These are phyloP conservation scores for Trichophyton equinum DNA, from an alignment of 2,329 filamentous ascomycete species.

Conservation along the genomic window DNA sequence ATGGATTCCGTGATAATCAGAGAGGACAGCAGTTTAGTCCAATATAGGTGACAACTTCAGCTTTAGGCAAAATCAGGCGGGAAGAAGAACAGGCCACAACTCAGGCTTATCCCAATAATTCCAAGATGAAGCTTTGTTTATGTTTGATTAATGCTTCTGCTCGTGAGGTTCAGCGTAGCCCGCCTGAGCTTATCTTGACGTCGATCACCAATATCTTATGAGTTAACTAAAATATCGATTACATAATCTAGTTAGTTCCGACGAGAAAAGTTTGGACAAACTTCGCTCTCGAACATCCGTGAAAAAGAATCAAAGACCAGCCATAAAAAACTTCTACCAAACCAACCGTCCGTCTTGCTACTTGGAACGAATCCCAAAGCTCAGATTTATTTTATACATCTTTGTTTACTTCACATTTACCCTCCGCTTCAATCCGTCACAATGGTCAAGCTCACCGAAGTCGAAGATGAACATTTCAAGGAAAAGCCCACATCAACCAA, in stretches of 20 bases:
- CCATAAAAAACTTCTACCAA: not conserved
- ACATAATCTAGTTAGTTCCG: not conserved
- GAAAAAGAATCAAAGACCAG: not conserved
- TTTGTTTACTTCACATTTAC: not conserved
- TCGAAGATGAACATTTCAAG: conserved; percentile 89
- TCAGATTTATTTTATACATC: not conserved
- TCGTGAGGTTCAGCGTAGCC: not conserved
- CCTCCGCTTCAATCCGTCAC: conserved; percentile 1
- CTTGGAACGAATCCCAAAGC: not conserved
- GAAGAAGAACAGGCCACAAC: too few species aligned
- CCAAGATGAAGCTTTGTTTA: not conserved
- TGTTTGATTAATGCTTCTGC: not conserved
- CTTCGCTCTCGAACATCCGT: not conserved
- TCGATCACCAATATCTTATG: not conserved
- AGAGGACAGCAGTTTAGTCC: too few species aligned
- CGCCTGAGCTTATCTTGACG: not conserved
- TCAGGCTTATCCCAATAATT: too few species aligned
- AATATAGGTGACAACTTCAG: not conserved
- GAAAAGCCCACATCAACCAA: conserved; percentile 50
- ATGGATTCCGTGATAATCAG: not conserved
- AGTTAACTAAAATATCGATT: not conserved
- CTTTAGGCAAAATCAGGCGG: too few species aligned
- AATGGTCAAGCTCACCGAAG: conserved; percentile 96
- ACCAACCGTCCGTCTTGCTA: not conserved
- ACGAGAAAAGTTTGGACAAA: not conserved